Percentiles rank a stretch among this genome's conserved stretches.
Conservation (phyloP, 306 rosid genomes). For the Cucurbita argyrosperma region DNA sequence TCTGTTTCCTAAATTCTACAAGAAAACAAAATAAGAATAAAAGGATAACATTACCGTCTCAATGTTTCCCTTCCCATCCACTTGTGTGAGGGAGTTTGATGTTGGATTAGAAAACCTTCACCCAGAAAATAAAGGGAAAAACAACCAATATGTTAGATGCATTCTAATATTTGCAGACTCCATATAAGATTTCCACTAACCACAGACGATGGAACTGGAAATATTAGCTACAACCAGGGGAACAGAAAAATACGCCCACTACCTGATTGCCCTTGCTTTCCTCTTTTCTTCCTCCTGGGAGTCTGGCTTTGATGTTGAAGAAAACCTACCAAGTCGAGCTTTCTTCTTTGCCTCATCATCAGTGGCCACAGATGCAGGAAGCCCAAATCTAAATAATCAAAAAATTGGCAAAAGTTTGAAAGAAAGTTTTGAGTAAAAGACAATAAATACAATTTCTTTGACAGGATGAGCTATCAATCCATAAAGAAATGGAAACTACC, state of each 20-base stretch:
- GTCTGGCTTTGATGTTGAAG: constrained; percentile 44
- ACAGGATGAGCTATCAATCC: background rate
- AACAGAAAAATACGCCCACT: background rate
- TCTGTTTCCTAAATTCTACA: background rate
- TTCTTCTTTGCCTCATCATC: constrained; percentile 66
- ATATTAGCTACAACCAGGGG: background rate
- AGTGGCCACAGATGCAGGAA: constrained; percentile 29
- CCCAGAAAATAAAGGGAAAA: background rate
- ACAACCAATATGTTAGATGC: background rate
- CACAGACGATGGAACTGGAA: background rate
- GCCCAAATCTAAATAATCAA: constrained; percentile 47
- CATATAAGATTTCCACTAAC: background rate
- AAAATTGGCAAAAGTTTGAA: background rate
- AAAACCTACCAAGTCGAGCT: constrained; percentile 70
- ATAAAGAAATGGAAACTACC: constrained; percentile 26
- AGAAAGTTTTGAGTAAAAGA: background rate
- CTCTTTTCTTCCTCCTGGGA: constrained; percentile 73
- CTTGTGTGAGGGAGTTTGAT: constrained; percentile 26
- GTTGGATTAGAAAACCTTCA: constrained; percentile 49
- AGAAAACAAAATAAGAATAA: background rate
- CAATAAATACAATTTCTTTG: background rate
- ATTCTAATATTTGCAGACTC: background rate
- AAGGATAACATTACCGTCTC: constrained; percentile 27
- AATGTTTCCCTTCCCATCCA: constrained; percentile 37
- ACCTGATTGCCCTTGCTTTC: constrained; percentile 89